Evolutionary conservation across 2,329 filamentous ascomycete genomes (phyloP), one percentile per base, ranked within the genome.

Genomic region (Grosmannia huntii): DNA sequence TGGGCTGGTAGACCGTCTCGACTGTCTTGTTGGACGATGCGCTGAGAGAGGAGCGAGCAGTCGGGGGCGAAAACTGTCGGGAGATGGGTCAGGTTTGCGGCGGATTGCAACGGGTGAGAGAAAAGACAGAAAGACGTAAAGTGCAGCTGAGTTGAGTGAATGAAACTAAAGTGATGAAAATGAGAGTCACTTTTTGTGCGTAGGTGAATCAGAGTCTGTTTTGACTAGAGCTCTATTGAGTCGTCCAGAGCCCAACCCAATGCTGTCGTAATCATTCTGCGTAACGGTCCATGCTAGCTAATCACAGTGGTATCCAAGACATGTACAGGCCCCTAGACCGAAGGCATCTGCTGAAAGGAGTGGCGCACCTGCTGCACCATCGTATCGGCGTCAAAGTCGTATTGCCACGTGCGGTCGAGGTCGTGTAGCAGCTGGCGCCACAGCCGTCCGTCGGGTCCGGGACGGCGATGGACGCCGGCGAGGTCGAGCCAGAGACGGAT

Each of bases 401-500:
- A 64, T 12, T 52, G 52, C 63, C 63, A 64, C 0, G 63, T 64
- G 33, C 31, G 51, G 55, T 65, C 64, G 12, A 65, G 49, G 41
- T 65, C 63, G 4, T 36, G 21, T 11, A 65, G 56, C 48, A 63
- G 55, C n/a, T 27, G 4, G 9, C 53, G 60, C 64, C 64, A 65
- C 46, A 64, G n/a, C 2, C 14, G 16, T 25, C 64, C 63, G 36
- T 63, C 60, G 11, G 50, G 38, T 3, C 64, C 64, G 1, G 63
- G 60, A 2, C 62, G 59, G 0, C 41, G 53, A 21, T 27, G 56
- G 5, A 64, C 60, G 23, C 61, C 62, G 25, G 57, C 59, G 1
- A 59, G 54, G 57, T 63, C 61, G 46, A 66, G 61, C 64, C 64
- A 66, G 4, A 62, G 58, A 12, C 62, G 61, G 46, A 66, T 61